Percentiles rank a stretch among this genome's conserved stretches.
Conservation (phyloP, 306 rosid genomes). For the Pachyrhizus erosus region DNA sequence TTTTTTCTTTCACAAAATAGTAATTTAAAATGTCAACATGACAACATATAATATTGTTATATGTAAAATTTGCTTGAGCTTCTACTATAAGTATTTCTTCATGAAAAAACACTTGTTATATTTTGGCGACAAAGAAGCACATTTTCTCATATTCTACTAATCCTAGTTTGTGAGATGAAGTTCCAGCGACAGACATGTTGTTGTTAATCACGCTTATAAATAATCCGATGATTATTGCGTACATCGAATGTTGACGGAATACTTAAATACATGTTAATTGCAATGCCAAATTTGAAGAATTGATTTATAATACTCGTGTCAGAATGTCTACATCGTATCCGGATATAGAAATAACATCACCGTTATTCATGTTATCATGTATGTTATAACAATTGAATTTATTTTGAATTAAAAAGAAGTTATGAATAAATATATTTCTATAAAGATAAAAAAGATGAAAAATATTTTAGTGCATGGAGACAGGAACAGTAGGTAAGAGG, state of each 20-base stretch:
- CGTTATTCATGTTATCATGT: neutral
- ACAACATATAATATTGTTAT: too few species aligned
- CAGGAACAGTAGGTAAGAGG: conserved; percentile 46
- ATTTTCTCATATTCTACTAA: neutral
- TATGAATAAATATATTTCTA: neutral
- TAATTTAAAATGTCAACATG: neutral
- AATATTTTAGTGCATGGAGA: conserved; percentile 24
- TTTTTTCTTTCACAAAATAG: neutral
- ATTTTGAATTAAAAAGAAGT: neutral
- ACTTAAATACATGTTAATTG: neutral
- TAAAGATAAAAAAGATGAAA: neutral
- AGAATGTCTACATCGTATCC: neutral
- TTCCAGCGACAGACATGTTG: neutral
- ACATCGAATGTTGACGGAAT: conserved; percentile 19
- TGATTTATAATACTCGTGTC: neutral
- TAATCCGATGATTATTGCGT: neutral
- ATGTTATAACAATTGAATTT: neutral
- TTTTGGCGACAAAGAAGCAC: neutral
- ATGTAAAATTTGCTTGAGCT: too few species aligned
- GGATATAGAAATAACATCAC: neutral
- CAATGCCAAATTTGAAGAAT: neutral
- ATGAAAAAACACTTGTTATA: neutral
- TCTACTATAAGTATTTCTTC: neutral
- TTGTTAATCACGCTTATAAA: conserved; percentile 1
- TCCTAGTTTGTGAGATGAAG: neutral